These are phyloP conservation scores for Penicillium decumbens DNA, from an alignment of 2,329 filamentous ascomycete genomes.

Conservation along the genomic window DNA sequence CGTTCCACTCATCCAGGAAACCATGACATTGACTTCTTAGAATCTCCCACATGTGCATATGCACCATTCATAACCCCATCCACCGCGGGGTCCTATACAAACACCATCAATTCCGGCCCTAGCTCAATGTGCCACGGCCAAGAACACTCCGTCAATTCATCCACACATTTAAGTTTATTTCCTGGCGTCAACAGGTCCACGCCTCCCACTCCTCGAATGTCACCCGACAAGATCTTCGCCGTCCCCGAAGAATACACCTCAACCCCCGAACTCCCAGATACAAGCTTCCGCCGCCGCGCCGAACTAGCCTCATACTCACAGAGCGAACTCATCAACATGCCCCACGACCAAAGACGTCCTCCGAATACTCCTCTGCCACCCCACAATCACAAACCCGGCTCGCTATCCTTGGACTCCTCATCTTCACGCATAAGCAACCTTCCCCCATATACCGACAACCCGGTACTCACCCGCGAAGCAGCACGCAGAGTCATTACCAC, in stretches of 20 bases:
- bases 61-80: too few relatives aligned
- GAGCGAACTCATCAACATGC: slow-evolving; percentile 31
- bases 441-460: neutral
- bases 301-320: slow-evolving; percentile 24
- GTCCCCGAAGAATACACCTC: neutral
- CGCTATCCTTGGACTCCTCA: neutral
- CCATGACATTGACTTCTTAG: neutral
- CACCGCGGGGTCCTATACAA: neutral
- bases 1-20: too few relatives aligned
- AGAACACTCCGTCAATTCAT: neutral
- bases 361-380: too few relatives aligned
- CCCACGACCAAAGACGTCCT: slow-evolving; percentile 8
- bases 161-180: neutral
- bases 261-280: slow-evolving; percentile 27
- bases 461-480: neutral
- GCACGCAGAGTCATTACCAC: slow-evolving; percentile 18
- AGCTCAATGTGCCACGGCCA: neutral
- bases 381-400: neutral
- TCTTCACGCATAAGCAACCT: neutral
- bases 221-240: neutral
- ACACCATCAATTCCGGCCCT: neutral
- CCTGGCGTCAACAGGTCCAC: neutral
- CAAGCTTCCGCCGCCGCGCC: slow-evolving; percentile 25
- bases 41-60: neutral
- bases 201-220: slow-evolving; percentile 1